Percentiles rank a stretch among this genome's conserved stretches.
Conservation (phyloP, 2,329 filamentous ascomycete genomes). For the Pyrenochaeta sp. region DNA sequence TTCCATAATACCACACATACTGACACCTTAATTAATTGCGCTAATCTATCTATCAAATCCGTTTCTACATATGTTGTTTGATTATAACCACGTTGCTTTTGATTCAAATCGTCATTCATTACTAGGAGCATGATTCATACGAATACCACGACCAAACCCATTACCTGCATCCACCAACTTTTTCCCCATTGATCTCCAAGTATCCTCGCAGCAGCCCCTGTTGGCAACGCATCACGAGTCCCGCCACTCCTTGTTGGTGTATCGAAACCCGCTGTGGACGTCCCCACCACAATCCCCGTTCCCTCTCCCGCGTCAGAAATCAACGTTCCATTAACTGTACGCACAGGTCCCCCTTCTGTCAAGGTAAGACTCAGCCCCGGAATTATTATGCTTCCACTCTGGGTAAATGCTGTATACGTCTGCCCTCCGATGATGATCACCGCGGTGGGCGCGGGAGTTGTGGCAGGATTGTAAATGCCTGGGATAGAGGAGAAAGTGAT, state of each 20-base stretch:
- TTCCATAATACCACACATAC: no score
- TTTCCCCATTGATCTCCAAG: not conserved
- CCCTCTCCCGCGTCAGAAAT: slow-evolving; percentile 16
- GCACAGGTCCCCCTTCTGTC: slow-evolving; percentile 11
- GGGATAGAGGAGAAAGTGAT: slow-evolving; percentile 11
- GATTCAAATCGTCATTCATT: no score
- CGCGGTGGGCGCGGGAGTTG: slow-evolving; percentile 3
- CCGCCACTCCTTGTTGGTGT: not conserved
- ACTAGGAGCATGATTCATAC: no score
- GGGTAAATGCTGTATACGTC: slow-evolving; percentile 15
- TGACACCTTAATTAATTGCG: no score
- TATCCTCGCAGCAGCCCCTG: not conserved
- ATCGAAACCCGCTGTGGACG: slow-evolving; percentile 6
- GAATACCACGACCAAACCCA: no score
- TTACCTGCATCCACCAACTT: not conserved
- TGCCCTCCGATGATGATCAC: slow-evolving; percentile 18
- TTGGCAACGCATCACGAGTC: not conserved
- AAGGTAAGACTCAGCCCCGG: slow-evolving; percentile 20
- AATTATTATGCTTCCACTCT: slow-evolving; percentile 16
- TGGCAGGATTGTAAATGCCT: slow-evolving; percentile 1
- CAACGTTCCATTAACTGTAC: slow-evolving; percentile 17
- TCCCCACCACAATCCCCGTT: slow-evolving; percentile 24
- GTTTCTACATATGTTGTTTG: no score
- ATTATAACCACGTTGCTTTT: no score
- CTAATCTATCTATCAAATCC: no score